Evolutionary conservation across 2,329 filamentous ascomycete genomes (phyloP), one percentile per base, ranked within the genome.

Genomic region (Hypoxylon sp.): DNA sequence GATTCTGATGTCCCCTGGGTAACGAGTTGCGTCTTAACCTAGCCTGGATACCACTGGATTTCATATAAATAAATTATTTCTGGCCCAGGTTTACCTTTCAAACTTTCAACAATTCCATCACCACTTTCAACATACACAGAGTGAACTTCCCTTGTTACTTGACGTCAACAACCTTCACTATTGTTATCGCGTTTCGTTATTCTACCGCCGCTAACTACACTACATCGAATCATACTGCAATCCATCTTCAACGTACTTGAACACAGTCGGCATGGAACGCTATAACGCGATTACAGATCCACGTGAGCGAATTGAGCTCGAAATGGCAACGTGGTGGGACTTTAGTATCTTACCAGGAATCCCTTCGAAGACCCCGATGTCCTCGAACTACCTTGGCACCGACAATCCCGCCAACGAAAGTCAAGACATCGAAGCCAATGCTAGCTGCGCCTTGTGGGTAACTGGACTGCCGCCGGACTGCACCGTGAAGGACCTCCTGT

Each of bases 381-480:
- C 50, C 0, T 5, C 4, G 11, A 53, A 53, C 17, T 53, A 53
- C 31, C 50, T 3, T n/a, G 50, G 50, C 3, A 9, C 31, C 13
- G 31, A 53, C 11, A 11, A 19, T 19, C 6, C 17, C 13, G 33
- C 29, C n/a, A 53, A 53, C 50, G 8, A 39, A 14, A 53, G 50
- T 10, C 31, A 35, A 8, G 17, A 37, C 19, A 53, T 53, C 19
- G 26, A 29, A 13, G 17, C 17, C 17, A 22, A 11, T 3, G 10
- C 50, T 3, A 35, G 29, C 6, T 53, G 50, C 10, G 39, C 50
- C 8, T 1, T 53, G 4, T 53, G 37, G 52, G 11, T 55, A 2
- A 55, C 52, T 24, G 52, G 52, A 3, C 10, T 55, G 1, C 52
- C 52, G 3, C 17, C 50, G 2, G 31, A 53, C 11, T 53, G 50